Percentiles rank a stretch among this genome's conserved stretches.
phyloP scores from a whole-genome alignment of 176 grass and related monocot species.

The Neostapfia colusana region DNA sequence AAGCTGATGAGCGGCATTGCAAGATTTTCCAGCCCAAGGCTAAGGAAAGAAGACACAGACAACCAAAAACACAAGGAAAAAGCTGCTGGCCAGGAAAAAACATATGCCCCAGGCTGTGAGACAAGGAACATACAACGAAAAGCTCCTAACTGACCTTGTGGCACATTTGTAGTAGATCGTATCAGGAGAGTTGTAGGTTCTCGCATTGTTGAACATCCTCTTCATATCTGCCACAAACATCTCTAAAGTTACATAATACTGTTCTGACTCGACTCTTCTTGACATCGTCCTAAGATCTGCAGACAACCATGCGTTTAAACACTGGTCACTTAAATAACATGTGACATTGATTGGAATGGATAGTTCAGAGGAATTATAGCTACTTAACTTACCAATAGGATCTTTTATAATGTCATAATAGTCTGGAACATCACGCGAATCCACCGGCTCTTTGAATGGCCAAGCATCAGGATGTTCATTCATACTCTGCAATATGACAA shows the following conservation, averaged over 20 bases:
- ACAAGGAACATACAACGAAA: background rate
- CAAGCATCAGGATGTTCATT: conserved; percentile 95
- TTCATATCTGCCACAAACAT: conserved; percentile 95
- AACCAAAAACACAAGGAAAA: conserved; percentile 2
- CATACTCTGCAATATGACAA: conserved; percentile 59
- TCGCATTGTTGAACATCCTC: conserved; percentile 90
- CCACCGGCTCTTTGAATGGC: conserved; percentile 97
- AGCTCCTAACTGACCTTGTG: conserved; percentile 49
- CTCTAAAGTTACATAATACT: conserved; percentile 97
- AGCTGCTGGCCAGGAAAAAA: background rate
- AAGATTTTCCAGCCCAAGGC: background rate
- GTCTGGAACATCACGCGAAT: conserved; percentile 93
- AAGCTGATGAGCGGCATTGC: background rate
- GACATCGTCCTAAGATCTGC: conserved; percentile 95
- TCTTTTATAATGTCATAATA: conserved; percentile 99
- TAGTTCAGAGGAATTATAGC: background rate
- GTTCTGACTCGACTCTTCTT: conserved; percentile 84
- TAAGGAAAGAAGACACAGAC: conserved; percentile 1
- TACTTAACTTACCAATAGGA: conserved; percentile 75
- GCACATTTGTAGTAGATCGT: conserved; percentile 98
- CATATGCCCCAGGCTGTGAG: background rate
- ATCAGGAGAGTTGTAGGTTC: conserved; percentile 91
- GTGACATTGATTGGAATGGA: background rate
- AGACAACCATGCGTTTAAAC: conserved; percentile 13
- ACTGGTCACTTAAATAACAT: conserved; percentile 23